phyloP scores from a whole-genome alignment of 768 basidiomycete genomes.

The Tulasnella sp. region DNA sequence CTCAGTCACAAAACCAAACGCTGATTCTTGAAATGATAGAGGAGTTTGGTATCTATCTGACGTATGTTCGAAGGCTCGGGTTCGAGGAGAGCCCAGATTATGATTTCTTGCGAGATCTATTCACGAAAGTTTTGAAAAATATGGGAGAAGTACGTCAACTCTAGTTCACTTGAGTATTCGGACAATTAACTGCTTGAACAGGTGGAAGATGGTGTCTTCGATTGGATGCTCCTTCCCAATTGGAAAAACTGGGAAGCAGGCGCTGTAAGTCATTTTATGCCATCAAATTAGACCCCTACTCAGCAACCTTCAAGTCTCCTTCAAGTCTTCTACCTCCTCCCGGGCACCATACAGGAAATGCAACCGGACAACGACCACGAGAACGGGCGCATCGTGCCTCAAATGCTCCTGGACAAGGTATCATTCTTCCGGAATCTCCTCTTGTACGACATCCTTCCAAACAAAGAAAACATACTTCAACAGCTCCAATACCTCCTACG shows the following conservation, averaged over 20 bases:
- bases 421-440: slow-evolving; percentile 19
- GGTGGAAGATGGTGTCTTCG: slow-evolving; percentile 85
- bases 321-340: no score
- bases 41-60: slow-evolving; percentile 98
- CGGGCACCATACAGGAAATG: background rate
- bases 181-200: no score
- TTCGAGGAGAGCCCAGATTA: slow-evolving; percentile 98
- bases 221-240: slow-evolving; percentile 91
- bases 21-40: slow-evolving; percentile 35
- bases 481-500: background rate
- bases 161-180: no score
- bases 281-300: background rate
- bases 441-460: slow-evolving; percentile 21
- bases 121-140: slow-evolving; percentile 81
- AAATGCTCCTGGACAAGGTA: slow-evolving; percentile 6
- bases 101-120: slow-evolving; percentile 91
- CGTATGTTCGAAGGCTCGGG: slow-evolving; percentile 95
- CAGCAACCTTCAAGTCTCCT: background rate
- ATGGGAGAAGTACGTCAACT: slow-evolving; percentile 71
- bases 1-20: background rate
- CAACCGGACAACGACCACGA: background rate
- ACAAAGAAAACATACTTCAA: slow-evolving; percentile 17
- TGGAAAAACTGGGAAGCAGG: slow-evolving; percentile 95
- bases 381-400: slow-evolving; percentile 4
- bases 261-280: slow-evolving; percentile 40